These are phyloP conservation scores for Cryptococcus sp. DNA, from an alignment of 1,284 basidiomycete species.

Conservation along the genomic window DNA sequence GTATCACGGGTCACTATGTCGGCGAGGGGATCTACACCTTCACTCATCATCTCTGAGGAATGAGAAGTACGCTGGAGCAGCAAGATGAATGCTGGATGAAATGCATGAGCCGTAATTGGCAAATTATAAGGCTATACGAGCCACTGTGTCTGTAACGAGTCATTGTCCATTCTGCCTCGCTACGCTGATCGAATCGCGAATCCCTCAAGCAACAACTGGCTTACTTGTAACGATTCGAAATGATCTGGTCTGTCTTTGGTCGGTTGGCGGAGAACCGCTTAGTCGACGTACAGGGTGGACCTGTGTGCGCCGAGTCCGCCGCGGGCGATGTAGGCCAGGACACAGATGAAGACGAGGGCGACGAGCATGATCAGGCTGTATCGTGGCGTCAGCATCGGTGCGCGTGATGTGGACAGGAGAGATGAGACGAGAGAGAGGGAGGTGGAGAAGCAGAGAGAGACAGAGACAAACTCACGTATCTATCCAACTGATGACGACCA, in stretches of 20 bases:
- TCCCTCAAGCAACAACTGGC: too few species aligned
- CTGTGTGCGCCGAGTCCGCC: conserved; percentile 44
- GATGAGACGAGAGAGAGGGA: neutral
- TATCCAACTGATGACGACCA: conserved; percentile 52
- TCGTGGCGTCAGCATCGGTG: neutral
- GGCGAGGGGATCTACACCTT: too few species aligned
- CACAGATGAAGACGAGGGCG: conserved; percentile 46
- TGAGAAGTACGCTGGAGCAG: too few species aligned
- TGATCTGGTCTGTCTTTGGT: neutral
- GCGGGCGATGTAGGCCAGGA: conserved; percentile 50
- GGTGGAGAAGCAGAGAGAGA: too few species aligned
- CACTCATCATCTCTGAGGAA: too few species aligned
- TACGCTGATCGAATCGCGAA: neutral
- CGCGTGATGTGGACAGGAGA: neutral
- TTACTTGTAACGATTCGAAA: too few species aligned
- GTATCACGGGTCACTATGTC: too few species aligned
- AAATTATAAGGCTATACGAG: conserved; percentile 4
- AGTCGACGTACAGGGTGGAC: conserved; percentile 45
- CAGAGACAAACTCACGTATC: conserved; percentile 41
- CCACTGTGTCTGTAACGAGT: neutral
- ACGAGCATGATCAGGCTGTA: conserved; percentile 46
- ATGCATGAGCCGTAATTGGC: neutral
- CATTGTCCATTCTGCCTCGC: neutral
- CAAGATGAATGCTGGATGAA: neutral
- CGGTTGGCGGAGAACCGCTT: neutral